These are phyloP conservation scores for Cyclaneusma minus DNA, from an alignment of 2,329 filamentous ascomycete genomes.

Conservation along the genomic window DNA sequence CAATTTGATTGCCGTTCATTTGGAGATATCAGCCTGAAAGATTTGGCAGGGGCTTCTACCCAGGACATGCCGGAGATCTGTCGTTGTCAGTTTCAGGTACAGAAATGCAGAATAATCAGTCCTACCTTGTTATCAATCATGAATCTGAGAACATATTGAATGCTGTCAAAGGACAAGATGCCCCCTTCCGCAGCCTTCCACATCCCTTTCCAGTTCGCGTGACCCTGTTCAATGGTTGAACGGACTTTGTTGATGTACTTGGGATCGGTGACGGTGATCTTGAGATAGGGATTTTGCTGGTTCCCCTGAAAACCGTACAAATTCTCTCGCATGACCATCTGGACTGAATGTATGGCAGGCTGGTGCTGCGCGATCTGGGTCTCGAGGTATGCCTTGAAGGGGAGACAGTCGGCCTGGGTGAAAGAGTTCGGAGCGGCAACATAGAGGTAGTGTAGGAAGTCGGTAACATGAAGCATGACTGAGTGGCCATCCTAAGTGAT, in stretches of 20 bases:
- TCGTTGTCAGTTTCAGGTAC: constrained; percentile 4
- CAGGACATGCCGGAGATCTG: constrained; percentile 91
- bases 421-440: constrained; percentile 78
- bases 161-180: constrained; percentile 86
- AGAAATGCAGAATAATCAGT: not conserved
- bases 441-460: constrained; percentile 93
- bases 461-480: constrained; percentile 84
- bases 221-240: constrained; percentile 54
- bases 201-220: constrained; percentile 78
- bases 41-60: constrained; percentile 68
- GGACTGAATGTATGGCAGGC: constrained; percentile 62
- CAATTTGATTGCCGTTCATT: constrained; percentile 72
- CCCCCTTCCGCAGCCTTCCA: constrained; percentile 60
- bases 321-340: constrained; percentile 74
- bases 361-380: constrained; percentile 58
- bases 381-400: constrained; percentile 71
- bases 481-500: constrained; percentile 64
- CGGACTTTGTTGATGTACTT: constrained; percentile 69
- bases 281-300: constrained; percentile 78
- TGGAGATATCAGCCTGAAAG: constrained; percentile 55
- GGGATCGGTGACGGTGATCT: constrained; percentile 82
- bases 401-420: constrained; percentile 57
- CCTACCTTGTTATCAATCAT: constrained; percentile 89
- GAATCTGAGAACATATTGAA: constrained; percentile 87
- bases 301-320: constrained; percentile 93